Evolutionary conservation across 2,329 filamentous ascomycete species (phyloP).

Genomic region (Polytolypa hystricis): DNA sequence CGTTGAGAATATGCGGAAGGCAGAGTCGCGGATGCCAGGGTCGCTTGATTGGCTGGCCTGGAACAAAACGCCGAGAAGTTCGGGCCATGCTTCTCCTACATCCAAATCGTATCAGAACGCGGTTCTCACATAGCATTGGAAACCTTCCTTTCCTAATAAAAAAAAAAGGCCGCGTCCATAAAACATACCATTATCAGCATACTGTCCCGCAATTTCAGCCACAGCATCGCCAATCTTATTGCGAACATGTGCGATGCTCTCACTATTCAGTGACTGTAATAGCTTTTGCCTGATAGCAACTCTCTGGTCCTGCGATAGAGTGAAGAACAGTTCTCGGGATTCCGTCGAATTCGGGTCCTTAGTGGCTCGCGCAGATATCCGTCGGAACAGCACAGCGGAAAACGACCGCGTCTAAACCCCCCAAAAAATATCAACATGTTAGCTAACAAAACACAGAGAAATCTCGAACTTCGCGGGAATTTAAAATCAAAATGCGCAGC

Average conservation of each 20-base stretch:
- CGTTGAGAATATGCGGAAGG: constrained; percentile 89
- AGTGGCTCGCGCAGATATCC: constrained; percentile 79
- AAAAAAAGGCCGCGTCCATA: constrained; percentile 3
- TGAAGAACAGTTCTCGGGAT: constrained; percentile 74
- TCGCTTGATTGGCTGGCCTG: constrained; percentile 80
- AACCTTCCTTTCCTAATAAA: constrained; percentile 9
- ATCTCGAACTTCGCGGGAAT: no score
- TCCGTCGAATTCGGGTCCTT: constrained; percentile 58
- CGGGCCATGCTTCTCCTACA: constrained; percentile 74
- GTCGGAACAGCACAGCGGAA: constrained; percentile 83
- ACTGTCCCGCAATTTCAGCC: constrained; percentile 88
- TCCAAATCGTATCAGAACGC: constrained; percentile 12
- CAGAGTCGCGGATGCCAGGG: constrained; percentile 74
- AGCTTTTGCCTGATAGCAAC: constrained; percentile 73
- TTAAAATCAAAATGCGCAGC: no score
- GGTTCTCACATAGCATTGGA: no score
- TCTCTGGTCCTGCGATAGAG: constrained; percentile 61
- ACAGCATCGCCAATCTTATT: constrained; percentile 98
- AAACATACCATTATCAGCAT: constrained; percentile 73
- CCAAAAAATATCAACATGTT: no score
- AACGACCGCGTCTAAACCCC: constrained; percentile 67
- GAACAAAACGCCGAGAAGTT: constrained; percentile 77
- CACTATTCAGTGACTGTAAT: constrained; percentile 62
- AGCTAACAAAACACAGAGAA: no score
- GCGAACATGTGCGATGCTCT: constrained; percentile 62